Evolutionary conservation across 2,329 filamentous ascomycete species (phyloP).

Genomic region (Pestalotiopsis sp.): DNA sequence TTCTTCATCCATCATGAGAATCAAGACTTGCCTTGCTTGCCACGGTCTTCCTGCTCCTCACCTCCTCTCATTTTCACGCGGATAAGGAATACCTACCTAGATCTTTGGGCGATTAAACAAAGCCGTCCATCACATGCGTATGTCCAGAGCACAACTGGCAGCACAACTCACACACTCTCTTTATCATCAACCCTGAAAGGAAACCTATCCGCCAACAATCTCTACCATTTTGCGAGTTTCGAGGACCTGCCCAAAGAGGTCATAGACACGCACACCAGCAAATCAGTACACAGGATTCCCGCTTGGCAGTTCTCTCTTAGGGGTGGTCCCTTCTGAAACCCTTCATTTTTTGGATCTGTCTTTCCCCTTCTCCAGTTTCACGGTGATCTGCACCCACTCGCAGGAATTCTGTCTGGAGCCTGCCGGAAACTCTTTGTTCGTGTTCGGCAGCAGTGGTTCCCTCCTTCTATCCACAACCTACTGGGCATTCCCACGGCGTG

Average conservation of each 20-base stretch:
- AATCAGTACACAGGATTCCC: not conserved
- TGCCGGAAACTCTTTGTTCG: not conserved
- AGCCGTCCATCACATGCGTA: not conserved
- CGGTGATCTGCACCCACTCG: not conserved
- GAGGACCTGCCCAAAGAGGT: slow-evolving; percentile 2
- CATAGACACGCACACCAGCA: not conserved
- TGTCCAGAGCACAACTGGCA: not conserved
- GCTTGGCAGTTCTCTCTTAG: not conserved
- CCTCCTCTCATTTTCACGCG: not conserved
- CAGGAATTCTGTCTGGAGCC: not conserved
- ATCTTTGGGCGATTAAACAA: not conserved
- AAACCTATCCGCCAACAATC: not conserved
- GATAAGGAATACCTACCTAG: not conserved
- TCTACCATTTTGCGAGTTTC: not conserved
- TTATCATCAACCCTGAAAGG: not conserved
- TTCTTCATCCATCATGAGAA: not conserved
- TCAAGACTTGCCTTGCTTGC: not conserved
- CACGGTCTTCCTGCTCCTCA: not conserved
- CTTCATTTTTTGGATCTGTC: not conserved
- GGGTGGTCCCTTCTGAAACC: slow-evolving; percentile 2
- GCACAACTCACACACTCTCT: not conserved
- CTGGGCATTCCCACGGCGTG: not conserved
- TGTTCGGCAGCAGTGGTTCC: not conserved
- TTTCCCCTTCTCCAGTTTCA: not conserved
- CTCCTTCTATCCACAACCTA: not conserved